These are phyloP conservation scores for Aspergillus glaucus DNA, from an alignment of 2,329 filamentous ascomycete genomes.

Conservation along the genomic window DNA sequence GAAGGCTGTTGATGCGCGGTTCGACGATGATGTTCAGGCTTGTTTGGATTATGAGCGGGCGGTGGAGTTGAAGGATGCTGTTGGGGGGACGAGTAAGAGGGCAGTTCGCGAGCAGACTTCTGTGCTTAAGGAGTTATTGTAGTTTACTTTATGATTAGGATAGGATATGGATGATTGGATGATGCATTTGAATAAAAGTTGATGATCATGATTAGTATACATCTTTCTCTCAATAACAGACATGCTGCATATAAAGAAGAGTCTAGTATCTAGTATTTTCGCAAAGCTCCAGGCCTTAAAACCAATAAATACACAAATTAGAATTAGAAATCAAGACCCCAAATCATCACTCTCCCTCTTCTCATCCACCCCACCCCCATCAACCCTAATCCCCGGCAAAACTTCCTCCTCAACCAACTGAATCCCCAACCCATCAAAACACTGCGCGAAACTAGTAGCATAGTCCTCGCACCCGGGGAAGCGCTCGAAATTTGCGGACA, in stretches of 20 bases:
- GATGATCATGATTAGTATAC: neutral
- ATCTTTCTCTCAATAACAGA: no score
- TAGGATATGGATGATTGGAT: neutral
- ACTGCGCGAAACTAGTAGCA: neutral
- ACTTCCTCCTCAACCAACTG: no score
- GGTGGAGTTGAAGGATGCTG: slow-evolving; percentile 70
- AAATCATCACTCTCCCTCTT: no score
- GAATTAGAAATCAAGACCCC: no score
- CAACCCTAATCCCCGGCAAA: no score
- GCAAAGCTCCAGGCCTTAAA: no score
- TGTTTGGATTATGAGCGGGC: slow-evolving; percentile 76
- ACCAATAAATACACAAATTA: no score
- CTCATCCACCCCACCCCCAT: no score
- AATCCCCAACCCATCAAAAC: neutral
- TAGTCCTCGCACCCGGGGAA: neutral
- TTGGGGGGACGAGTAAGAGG: slow-evolving; percentile 70
- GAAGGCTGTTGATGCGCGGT: slow-evolving; percentile 60
- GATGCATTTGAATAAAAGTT: neutral
- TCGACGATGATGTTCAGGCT: slow-evolving; percentile 63
- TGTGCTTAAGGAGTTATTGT: slow-evolving; percentile 51
- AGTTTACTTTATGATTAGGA: neutral
- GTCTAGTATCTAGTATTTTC: no score
- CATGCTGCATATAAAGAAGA: no score
- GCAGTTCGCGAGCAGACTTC: slow-evolving; percentile 65
- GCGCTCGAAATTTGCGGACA: slow-evolving; percentile 20